These are phyloP conservation scores for Boletus sp. DNA, from an alignment of 768 basidiomycete genomes.

Conservation along the genomic window DNA sequence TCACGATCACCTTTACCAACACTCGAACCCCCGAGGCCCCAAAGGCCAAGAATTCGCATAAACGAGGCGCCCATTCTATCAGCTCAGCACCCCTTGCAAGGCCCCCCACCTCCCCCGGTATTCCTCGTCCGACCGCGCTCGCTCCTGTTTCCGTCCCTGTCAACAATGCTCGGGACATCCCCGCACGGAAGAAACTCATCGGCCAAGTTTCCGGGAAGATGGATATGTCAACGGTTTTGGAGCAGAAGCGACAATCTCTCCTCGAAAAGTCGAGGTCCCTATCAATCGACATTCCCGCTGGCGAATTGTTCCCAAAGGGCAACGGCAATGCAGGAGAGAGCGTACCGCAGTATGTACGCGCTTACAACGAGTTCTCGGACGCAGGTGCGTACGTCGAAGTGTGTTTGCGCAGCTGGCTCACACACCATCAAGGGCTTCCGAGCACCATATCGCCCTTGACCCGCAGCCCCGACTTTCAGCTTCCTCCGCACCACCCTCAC, in stretches of 20 bases:
- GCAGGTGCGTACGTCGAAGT: conserved; percentile 11
- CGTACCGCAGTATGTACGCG: conserved; percentile 28
- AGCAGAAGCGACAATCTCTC: conserved; percentile 51
- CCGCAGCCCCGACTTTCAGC: conserved; percentile 48
- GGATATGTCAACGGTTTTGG: conserved; percentile 46
- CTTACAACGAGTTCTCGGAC: conserved; percentile 29
- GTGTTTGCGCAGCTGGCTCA: conserved; percentile 2
- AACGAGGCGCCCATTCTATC: conserved; percentile 73
- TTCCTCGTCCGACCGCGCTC: conserved; percentile 39
- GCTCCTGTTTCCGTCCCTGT: conserved; percentile 19
- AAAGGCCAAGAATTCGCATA: conserved; percentile 45
- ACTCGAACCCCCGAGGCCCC: conserved; percentile 52
- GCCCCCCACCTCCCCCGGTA: conserved; percentile 80
- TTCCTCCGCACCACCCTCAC: conserved; percentile 66
- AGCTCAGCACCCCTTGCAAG: conserved; percentile 78
- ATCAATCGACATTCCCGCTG: conserved; percentile 58
- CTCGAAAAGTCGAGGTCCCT: conserved; percentile 54
- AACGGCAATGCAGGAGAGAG: conserved; percentile 1
- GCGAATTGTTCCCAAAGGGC: conserved; percentile 38
- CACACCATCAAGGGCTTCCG: conserved; percentile 1
- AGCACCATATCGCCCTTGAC: conserved; percentile 32
- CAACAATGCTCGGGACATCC: conserved; percentile 30
- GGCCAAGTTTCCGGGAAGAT: conserved; percentile 41
- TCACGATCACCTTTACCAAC: conserved; percentile 85
- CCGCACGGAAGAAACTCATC: conserved; percentile 51